phyloP scores from a whole-genome alignment of 208 protist species.

The Borovskyia barvae region DNA sequence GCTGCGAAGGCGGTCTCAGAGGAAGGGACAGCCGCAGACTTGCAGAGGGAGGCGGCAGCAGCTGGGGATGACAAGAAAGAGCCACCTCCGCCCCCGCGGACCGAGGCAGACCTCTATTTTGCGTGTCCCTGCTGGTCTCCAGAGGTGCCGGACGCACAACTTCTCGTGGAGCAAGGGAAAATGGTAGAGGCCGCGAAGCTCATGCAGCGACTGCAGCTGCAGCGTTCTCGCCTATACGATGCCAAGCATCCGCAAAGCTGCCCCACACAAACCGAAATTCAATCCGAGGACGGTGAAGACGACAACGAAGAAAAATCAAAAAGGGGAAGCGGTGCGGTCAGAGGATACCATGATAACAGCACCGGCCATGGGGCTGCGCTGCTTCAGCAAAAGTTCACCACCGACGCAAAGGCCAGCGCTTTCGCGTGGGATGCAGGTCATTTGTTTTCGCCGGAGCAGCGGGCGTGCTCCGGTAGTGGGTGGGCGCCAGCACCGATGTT shows the following conservation, averaged over 20 bases:
- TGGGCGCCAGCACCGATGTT: conserved; percentile 28
- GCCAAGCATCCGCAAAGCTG: too few species aligned
- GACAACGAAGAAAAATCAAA: too few species aligned
- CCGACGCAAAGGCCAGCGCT: neutral
- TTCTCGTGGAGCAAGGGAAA: conserved; percentile 46
- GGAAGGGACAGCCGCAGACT: neutral
- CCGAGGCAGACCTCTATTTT: conserved; percentile 30
- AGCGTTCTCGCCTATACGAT: too few species aligned
- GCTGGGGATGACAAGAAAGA: neutral
- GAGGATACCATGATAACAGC: neutral
- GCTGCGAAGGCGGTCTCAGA: conserved; percentile 1
- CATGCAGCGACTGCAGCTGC: conserved; percentile 18
- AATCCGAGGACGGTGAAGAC: conserved; percentile 1
- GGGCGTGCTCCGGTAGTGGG: conserved; percentile 17
- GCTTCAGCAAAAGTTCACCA: conserved; percentile 4
- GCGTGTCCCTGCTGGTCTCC: conserved; percentile 43
- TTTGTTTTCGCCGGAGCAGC: conserved; percentile 21
- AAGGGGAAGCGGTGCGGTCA: too few species aligned
- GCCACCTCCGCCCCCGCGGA: conserved; percentile 1
- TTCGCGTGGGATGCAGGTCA: conserved; percentile 8
- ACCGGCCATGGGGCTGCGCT: neutral
- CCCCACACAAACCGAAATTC: neutral
- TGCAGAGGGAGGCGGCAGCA: neutral
- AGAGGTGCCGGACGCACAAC: conserved; percentile 29
- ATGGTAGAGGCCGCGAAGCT: conserved; percentile 27